phyloP scores from a whole-genome alignment of 306 rosid genomes.

The Senna tora region DNA sequence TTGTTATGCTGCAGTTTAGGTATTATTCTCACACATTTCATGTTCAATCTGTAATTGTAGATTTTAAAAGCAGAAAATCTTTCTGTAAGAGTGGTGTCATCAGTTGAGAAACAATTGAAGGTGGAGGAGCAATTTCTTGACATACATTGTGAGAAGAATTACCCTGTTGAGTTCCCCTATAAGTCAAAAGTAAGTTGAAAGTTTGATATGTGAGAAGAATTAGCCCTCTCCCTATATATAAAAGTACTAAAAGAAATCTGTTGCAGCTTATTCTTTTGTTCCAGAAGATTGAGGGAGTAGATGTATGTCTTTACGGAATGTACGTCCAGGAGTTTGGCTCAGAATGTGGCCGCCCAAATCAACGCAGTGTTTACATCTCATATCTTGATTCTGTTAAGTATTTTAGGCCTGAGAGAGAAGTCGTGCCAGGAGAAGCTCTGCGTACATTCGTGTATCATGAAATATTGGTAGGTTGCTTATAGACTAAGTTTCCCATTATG shows the following conservation, averaged over 20 bases:
- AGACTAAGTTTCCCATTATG: background rate
- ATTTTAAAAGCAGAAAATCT: slow-evolving; percentile 56
- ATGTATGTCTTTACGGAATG: slow-evolving; percentile 65
- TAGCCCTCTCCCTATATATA: slow-evolving; percentile 13
- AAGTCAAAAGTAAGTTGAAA: slow-evolving; percentile 53
- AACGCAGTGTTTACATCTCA: slow-evolving; percentile 57
- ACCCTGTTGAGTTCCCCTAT: slow-evolving; percentile 65
- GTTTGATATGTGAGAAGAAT: background rate
- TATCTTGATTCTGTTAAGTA: slow-evolving; percentile 74
- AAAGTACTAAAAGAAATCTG: background rate
- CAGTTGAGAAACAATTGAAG: slow-evolving; percentile 51
- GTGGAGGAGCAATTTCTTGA: slow-evolving; percentile 60
- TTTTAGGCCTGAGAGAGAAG: slow-evolving; percentile 57
- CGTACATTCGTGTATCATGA: slow-evolving; percentile 81
- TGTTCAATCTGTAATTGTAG: slow-evolving; percentile 36
- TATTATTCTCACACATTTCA: background rate
- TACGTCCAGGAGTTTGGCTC: slow-evolving; percentile 77
- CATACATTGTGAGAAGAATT: slow-evolving; percentile 46
- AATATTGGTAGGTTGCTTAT: slow-evolving; percentile 53
- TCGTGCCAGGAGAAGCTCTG: slow-evolving; percentile 59
- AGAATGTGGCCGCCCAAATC: slow-evolving; percentile 63
- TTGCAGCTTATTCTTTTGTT: slow-evolving; percentile 70
- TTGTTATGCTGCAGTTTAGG: slow-evolving; percentile 10
- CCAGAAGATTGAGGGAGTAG: slow-evolving; percentile 75
- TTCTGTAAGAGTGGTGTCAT: slow-evolving; percentile 59